Base-by-base conservation (phyloP, 441 rosid species). In the Viola pubescens region DNA sequence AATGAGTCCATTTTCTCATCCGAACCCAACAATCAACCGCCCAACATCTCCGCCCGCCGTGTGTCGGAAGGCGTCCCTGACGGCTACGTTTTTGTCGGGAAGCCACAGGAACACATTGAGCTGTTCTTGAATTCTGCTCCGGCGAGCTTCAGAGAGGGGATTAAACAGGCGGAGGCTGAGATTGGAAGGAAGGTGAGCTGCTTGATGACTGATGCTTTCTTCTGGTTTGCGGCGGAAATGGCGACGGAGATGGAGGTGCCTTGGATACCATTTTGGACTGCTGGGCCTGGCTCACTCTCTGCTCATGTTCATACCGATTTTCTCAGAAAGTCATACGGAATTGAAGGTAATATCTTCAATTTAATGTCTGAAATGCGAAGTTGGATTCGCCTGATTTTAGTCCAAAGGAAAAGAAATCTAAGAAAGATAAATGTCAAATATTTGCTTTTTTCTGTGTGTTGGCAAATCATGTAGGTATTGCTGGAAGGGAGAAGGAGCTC, bases 81-180 rank as follows among this genome's bases (percentile, higher is more conserved):
- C 16, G 82, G 78, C 3, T 69, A 73, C 56, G 71, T 60, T 44
- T 73, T 76, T n/a, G 1, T 48, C 1, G 81, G 86, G 42, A 76
- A 60, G 54, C 83, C 70, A 6, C 77, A 63, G 48, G 91, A 80
- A 71, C 68, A 62, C 46, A 73, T 84, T 5, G 89, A 80, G 73
- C 65, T 84, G 45, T 90, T 87, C 77, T 53, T 90, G 63, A 41
- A 60, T 37, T 65, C 74, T 0, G 95, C 87, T 5, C 78, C 76
- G 1, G 54, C 49, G 37, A 72, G 39, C 66, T 74, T 85, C 59
- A 58, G 64, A 61, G 49, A 68, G 39, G 81, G 58, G 9, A 69
- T 87, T n/a, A 67, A 63, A 9, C 55, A 44, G 12, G 88, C 82
- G 1, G 87, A 65, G 69, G 72, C 12, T 0, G 84, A 80, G 65